Evolutionary conservation across 2,329 filamentous ascomycete genomes (phyloP), one percentile per base, ranked within the genome.

Genomic region (Diplodia seriata): DNA sequence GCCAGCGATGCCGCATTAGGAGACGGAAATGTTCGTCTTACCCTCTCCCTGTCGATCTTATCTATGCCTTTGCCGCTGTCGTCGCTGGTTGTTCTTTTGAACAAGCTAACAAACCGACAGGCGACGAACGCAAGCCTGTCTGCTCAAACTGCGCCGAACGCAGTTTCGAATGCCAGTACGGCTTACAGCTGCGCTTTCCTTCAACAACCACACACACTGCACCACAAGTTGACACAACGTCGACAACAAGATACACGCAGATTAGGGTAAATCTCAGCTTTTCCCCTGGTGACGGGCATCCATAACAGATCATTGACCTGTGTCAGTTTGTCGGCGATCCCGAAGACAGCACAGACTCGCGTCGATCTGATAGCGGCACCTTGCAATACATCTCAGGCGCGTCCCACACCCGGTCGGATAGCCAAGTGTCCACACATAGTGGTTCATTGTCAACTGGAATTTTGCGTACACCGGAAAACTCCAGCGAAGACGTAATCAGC

Each of bases 81-180:
- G 18, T 20, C 11, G 23, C 49, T 51, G 11, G 23, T n/a, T 31
- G 23, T 55, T 18, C 29, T 29, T 18, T 20, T 40, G 18, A 12
- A 23, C 18, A n/a, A 20, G 31, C 54, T 29, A 38, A 23, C 40
- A 14, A 14, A 8, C 59, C 33, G 20, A 36, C 67, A 85, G 83
- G 85, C 69, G 84, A 86, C 68, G 84, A 86, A 74, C 75, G 75
- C 15, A 85, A 84, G 70, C 85, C 84, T 4, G 73, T 74, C 2
- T 86, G 85, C 53, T 80, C 79, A 53, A 82, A 84, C 70, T 86
- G 85, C 68, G 72, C 79, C 18, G 76, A 78, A 1, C 81, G 83
- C 40, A 79, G 79, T 9, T 80, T 84, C 36, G 78, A 82, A 51
- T 86, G 84, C 72, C 78, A 80, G 43, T 86, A 85, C 71, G 82